These are phyloP conservation scores for Mycena chlorophos DNA, from an alignment of 768 basidiomycete species.

Conservation along the genomic window DNA sequence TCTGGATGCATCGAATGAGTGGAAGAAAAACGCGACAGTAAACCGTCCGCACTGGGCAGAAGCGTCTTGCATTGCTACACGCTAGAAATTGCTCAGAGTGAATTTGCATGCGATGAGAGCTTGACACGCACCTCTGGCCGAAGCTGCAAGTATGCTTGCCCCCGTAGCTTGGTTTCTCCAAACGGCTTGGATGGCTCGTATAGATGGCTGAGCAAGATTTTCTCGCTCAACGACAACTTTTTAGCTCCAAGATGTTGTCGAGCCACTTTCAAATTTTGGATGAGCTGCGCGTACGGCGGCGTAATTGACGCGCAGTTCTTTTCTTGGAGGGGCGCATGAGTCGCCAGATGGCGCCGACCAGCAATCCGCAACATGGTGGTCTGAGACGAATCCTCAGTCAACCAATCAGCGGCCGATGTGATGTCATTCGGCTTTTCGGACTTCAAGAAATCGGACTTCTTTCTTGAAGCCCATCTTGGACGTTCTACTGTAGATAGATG, in stretches of 20 bases:
- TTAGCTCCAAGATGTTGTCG: conserved; percentile 68
- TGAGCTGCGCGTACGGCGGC: conserved; percentile 77
- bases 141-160: conserved; percentile 88
- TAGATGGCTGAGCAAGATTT: conserved; percentile 94
- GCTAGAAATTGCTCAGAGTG: conserved; percentile 19
- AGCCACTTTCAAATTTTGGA: conserved; percentile 69
- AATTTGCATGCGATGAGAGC: neutral
- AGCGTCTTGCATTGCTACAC: conserved; percentile 98
- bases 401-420: no score
- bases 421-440: conserved; percentile 13
- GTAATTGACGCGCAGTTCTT: conserved; percentile 65
- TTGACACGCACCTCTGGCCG: conserved; percentile 57
- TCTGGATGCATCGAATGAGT: conserved; percentile 37
- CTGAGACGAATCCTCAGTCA: no score
- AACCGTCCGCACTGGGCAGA: conserved; percentile 65
- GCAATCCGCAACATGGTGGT: no score
- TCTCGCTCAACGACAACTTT: conserved; percentile 93
- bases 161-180: conserved; percentile 67
- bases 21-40: conserved; percentile 3
- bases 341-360: conserved; percentile 32
- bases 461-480: neutral
- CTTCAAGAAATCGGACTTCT: no score
- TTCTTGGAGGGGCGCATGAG: conserved; percentile 38
- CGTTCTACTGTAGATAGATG: neutral
- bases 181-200: conserved; percentile 74